Base-by-base conservation (phyloP, 495 filamentous ascomycete genomes). In the Amphirosellinia nigrospora region DNA sequence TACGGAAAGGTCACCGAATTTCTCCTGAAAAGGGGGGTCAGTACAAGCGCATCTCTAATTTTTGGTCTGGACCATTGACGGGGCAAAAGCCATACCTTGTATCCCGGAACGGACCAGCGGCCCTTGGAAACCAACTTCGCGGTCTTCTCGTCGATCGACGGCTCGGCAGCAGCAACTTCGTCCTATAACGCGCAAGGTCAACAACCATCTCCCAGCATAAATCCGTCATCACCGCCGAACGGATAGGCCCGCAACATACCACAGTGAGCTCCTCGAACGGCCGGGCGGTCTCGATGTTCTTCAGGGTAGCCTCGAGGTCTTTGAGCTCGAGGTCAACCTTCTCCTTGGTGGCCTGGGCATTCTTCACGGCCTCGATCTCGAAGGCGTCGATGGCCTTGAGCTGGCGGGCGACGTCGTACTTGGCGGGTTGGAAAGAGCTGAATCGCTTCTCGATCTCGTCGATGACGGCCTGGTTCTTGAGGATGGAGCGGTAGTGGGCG, bases 191-290 rank as follows among this genome's bases (percentile, higher is more conserved):
- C 45, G 32, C n/a, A 71, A 50, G 10, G 43, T 43, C 66, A 21
- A 45, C 46, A 72, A 68, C 59, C 43, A 26, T 21, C 72, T 77
- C 23, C 46, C 16, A 0, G n/a, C 30, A 6, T 19, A 41, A 0
- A 16, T 4, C 63, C 1, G 3, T 11, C 11, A 9, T 34, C 73
- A 73, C 70, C 60, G 73, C 73, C 21, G 1, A 39, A 38, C 26
- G 26, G 34, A 23, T 56, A 19, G 13, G 6, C 11, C 45, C 58
- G 48, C 74, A 75, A 94, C 94, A 80, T 90, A 97, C 94, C 83
- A 98, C 96, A 77, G 96, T 98, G 82, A 98, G 88, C 71, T 99
- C 92, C 72, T 99, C 96, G 81, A 98, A 98, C 66, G 95, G 93
- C 81, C 96, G 87, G 58, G 96, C 94, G 74, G 89, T 90, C 89